These are phyloP conservation scores for Microstegium vimineum DNA, from an alignment of 176 grass and related monocot species.

Conservation along the genomic window DNA sequence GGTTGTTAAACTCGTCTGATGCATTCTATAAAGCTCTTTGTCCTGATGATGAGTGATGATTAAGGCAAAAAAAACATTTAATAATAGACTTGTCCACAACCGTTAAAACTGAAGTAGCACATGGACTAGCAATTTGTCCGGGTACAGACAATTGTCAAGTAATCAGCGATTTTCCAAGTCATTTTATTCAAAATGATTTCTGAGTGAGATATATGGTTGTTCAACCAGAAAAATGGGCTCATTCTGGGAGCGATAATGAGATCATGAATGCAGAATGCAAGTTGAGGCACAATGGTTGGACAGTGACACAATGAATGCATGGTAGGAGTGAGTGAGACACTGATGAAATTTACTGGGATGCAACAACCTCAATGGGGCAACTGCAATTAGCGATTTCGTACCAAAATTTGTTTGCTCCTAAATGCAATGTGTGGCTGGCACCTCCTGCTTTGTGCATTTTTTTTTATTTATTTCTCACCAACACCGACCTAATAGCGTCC, in stretches of 20 bases:
- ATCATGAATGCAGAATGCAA: not conserved
- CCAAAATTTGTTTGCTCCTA: constrained; percentile 34
- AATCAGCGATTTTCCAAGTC: not conserved
- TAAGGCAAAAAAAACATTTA: not conserved
- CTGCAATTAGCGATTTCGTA: constrained; percentile 15
- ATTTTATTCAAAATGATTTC: not conserved
- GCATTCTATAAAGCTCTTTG: not conserved
- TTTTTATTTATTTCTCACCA: not conserved
- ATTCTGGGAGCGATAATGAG: not conserved
- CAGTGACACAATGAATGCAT: constrained; percentile 22
- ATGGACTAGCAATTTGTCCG: not conserved
- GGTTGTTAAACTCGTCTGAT: not conserved
- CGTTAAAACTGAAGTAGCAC: not conserved
- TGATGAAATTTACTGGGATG: not conserved
- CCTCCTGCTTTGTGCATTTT: not conserved
- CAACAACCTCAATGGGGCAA: constrained; percentile 11
- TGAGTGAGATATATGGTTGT: not conserved
- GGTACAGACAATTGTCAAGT: not conserved
- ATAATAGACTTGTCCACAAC: not conserved
- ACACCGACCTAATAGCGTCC: not conserved
- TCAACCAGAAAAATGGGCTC: constrained; percentile 13
- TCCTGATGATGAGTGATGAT: not conserved
- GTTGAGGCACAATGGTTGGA: not conserved
- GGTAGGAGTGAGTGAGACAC: not conserved
- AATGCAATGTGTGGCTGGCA: constrained; percentile 32